Evolutionary conservation across 108 stramenopile species (phyloP).

Genomic region (Skeletonema costatum): DNA sequence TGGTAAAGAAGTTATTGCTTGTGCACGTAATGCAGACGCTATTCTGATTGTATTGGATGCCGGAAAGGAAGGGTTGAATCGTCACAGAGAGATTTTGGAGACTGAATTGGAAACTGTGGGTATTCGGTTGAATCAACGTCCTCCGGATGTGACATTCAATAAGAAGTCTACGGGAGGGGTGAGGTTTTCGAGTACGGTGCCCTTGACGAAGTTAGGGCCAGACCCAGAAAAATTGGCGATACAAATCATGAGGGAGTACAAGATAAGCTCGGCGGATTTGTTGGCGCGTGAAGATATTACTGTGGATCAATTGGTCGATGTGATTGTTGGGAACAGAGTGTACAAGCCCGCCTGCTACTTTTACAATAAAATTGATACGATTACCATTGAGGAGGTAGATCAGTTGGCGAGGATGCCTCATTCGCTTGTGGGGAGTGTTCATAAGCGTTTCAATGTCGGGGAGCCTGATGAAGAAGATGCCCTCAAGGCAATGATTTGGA

Average conservation of each 20-base stretch:
- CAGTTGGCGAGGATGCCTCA: slow-evolving; percentile 94
- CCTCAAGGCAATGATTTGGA: slow-evolving; percentile 89
- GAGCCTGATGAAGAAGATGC: slow-evolving; percentile 77
- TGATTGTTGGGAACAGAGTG: slow-evolving; percentile 93
- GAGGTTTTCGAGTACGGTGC: slow-evolving; percentile 91
- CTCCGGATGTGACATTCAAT: slow-evolving; percentile 90
- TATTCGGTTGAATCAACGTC: slow-evolving; percentile 92
- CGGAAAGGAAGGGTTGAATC: slow-evolving; percentile 95
- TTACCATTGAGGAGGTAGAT: slow-evolving; percentile 98
- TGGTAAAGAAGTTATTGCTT: slow-evolving; percentile 98
- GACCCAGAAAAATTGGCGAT: slow-evolving; percentile 89
- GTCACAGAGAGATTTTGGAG: slow-evolving; percentile 96
- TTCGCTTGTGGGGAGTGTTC: slow-evolving; percentile 92
- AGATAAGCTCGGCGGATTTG: slow-evolving; percentile 93
- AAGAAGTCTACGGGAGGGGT: slow-evolving; percentile 94
- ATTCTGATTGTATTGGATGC: slow-evolving; percentile 99
- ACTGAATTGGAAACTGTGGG: slow-evolving; percentile 98
- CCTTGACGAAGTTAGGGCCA: slow-evolving; percentile 91
- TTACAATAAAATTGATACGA: slow-evolving; percentile 98
- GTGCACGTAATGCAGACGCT: slow-evolving; percentile 94
- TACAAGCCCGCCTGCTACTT: slow-evolving; percentile 96
- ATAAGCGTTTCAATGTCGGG: slow-evolving; percentile 84
- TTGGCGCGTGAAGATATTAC: slow-evolving; percentile 94
- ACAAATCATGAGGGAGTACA: slow-evolving; percentile 93
- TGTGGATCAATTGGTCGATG: slow-evolving; percentile 98